phyloP scores from a whole-genome alignment of 2,329 filamentous ascomycete species.

The Beauveria caledonica region DNA sequence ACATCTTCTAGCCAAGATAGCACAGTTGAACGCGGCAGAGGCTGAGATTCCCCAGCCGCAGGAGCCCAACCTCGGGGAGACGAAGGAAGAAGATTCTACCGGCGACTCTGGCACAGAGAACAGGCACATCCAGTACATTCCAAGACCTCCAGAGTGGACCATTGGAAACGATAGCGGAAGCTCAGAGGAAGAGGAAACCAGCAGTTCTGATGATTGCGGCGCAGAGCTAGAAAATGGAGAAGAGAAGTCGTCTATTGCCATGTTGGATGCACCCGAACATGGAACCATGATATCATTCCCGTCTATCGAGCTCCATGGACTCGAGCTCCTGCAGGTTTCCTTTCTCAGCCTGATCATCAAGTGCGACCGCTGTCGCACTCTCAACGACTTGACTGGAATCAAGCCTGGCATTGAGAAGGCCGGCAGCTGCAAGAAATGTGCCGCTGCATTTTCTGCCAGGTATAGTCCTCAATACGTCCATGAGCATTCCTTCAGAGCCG shows the following conservation, averaged over 20 bases:
- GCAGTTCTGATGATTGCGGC: constrained; percentile 37
- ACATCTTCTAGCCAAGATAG: constrained; percentile 54
- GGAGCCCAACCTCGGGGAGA: constrained; percentile 8
- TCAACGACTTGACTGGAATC: constrained; percentile 60
- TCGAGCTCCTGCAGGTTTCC: constrained; percentile 65
- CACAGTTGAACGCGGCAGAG: constrained; percentile 20
- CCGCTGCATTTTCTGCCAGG: constrained; percentile 38
- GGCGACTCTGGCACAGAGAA: constrained; percentile 34
- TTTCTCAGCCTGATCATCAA: constrained; percentile 63
- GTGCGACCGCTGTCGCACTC: constrained; percentile 70
- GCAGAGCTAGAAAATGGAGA: constrained; percentile 28
- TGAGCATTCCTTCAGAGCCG: constrained; percentile 62
- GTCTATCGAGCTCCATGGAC: constrained; percentile 64
- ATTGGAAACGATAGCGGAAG: constrained; percentile 29
- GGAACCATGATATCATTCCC: constrained; percentile 77
- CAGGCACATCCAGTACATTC: constrained; percentile 62
- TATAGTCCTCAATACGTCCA: constrained; percentile 67
- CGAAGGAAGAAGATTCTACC: constrained; percentile 1
- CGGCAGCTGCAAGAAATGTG: constrained; percentile 52
- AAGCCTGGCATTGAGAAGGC: constrained; percentile 45
- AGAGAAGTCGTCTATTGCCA: neutral
- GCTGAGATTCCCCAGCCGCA: constrained; percentile 14
- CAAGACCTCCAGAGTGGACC: constrained; percentile 70
- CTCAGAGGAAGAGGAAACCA: constrained; percentile 40
- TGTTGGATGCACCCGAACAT: constrained; percentile 39